Percentiles rank a stretch among this genome's conserved stretches.
Evolutionary conservation across 495 filamentous ascomycete species (phyloP).

Genomic region (Penicillium subrubescens): DNA sequence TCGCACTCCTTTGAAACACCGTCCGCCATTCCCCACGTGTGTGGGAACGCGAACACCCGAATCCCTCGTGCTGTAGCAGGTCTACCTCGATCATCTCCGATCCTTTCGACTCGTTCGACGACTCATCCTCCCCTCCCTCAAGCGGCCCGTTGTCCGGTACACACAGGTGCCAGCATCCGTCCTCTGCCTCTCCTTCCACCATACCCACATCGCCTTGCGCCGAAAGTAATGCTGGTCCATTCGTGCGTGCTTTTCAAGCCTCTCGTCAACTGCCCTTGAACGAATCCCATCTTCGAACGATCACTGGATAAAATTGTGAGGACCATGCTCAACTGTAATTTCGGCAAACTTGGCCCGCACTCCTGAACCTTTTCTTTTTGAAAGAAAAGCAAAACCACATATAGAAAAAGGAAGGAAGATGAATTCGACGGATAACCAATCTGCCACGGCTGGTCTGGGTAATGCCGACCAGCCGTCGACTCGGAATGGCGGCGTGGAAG

Average conservation of each 20-base stretch:
- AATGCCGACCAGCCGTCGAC: conserved; percentile 29
- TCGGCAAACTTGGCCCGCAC: conserved; percentile 25
- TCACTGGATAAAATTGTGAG: conserved; percentile 4
- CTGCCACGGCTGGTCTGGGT: conserved; percentile 38
- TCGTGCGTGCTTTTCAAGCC: conserved; percentile 35
- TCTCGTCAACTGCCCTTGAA: conserved; percentile 31
- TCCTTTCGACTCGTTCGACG: conserved; percentile 1
- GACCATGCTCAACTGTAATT: conserved; percentile 29
- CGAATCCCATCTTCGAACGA: neutral
- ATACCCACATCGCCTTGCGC: conserved; percentile 6
- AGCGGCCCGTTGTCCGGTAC: conserved; percentile 39
- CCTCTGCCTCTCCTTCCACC: conserved; percentile 18
- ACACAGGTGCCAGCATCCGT: conserved; percentile 25
- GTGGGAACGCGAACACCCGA: conserved; percentile 20
- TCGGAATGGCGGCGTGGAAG: conserved; percentile 32
- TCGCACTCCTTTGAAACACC: conserved; percentile 20
- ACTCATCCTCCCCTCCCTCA: conserved; percentile 3
- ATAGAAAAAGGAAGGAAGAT: conserved; percentile 20
- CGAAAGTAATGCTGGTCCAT: conserved; percentile 43
- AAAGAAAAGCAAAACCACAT: conserved; percentile 5
- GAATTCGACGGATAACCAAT: conserved; percentile 40
- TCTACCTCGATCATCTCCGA: conserved; percentile 27
- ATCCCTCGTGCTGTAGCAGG: conserved; percentile 44
- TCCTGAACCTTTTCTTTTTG: conserved; percentile 10
- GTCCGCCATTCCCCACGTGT: conserved; percentile 22